Base-by-base conservation (phyloP, 169 alveolate genomes). In the Amoebophrya sp. region DNA sequence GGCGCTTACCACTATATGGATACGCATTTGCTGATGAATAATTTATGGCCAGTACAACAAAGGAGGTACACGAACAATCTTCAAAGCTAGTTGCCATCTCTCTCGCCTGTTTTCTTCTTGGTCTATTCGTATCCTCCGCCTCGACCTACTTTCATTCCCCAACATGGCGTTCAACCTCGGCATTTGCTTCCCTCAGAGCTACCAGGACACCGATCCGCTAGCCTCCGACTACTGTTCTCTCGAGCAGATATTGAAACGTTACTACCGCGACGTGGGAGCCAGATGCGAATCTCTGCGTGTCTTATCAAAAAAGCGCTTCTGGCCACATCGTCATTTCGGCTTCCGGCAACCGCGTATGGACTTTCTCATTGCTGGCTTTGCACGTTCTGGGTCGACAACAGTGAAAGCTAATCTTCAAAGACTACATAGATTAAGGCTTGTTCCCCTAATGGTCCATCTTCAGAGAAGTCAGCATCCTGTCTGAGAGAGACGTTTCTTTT, bases 231-330 rank as follows among this genome's bases (percentile, higher is more conserved):
- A 65, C 83, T 65, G 83, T 36, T 65, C 83, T 0, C 83, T 65
- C 39, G 33, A 65, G 83, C 2, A 1, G 3, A 65, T 65, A 1
- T 26, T 65, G 26, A 65, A 65, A 36, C 3, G 2, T 1, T 65
- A 65, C 83, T 65, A 65, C 83, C 12, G 83, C 36, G 83, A 65
- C 83, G 83, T 26, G 33, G 83, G 83, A 1, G 83, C 83, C 39
- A 65, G n/a, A 36, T 65, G 83, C 83, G 83, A 65, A 36, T 65
- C 83, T 1, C 83, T 65, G 83, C 83, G 83, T 6, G n/a, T 65
- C 33, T 0, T 65, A 36, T 1, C 33, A 6, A 65, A 36, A 36
- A 6, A 65, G 83, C 83, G 83, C 39, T 65, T 65, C 26, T 65
- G 83, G 83, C 83, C 83, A 6, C 83, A 65, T 36, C 83, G 2